Base-by-base conservation (phyloP, 768 basidiomycete species). In the Amanita polypyramis region DNA sequence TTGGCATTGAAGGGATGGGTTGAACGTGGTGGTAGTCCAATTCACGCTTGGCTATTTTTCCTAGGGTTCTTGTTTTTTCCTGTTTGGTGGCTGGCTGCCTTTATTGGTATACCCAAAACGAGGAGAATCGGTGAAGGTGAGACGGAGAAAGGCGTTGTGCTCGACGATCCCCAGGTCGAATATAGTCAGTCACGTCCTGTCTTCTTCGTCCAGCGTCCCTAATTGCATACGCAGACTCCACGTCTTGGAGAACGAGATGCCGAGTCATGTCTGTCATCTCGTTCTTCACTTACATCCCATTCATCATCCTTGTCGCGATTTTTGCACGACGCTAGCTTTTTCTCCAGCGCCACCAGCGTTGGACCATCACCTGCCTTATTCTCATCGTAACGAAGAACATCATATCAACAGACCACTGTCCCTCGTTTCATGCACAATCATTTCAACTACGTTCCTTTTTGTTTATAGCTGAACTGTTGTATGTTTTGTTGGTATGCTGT, bases 91-190 rank as follows among this genome's bases (percentile, higher is more conserved):
- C 68, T 60, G 61, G 63, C 74, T 61, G 69, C 67, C 6, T 72
- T 73, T 49, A 59, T 70, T 41, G 67, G 67, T 20, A 73, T 83
- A 9, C 85, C 82, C 10, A 65, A 60, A 56, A 89, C 85, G 20
- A 69, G 86, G 57, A 67, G 69, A 33, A 70, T 83, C 15, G 82
- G 76, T 17, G 79, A 68, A 33, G 68, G 68, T 17, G 69, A 69
- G 45, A 63, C 58, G 40, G 84, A 86, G 64, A 86, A 85, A 61
- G 80, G 69, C 15, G 84, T 87, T 12, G 68, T 81, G 23, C 65
- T 87, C 41, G 85, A 87, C 56, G 84, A 88, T 62, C 85, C 85
- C 21, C 85, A 88, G 58, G 74, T 87, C 47, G 86, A 88, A 58
- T 73, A 75, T 58, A 80, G 86, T 87, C 55, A 56, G 82, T 65